A percentile compares a stretch with the other conserved stretches of the same genome.
These are phyloP conservation scores for Aciculosporium take DNA, from an alignment of 2,329 filamentous ascomycete genomes.

Conservation along the genomic window DNA sequence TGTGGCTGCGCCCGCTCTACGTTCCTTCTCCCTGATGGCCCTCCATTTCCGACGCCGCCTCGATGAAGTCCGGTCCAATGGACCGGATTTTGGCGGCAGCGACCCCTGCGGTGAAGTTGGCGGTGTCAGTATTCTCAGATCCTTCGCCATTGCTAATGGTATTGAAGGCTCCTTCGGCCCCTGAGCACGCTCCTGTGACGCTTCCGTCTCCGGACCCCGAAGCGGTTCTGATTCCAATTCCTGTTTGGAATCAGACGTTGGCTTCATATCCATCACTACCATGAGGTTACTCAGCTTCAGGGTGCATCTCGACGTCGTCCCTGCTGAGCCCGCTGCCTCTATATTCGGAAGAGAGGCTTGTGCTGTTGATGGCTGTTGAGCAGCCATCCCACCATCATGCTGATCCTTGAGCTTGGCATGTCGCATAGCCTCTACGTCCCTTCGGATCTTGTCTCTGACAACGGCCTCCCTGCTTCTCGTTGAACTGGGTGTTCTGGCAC, in stretches of 20 bases:
- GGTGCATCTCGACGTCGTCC: background rate
- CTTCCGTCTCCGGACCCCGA: background rate
- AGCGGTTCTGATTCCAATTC: background rate
- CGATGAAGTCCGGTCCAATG: slow-evolving; percentile 17
- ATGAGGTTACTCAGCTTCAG: slow-evolving; percentile 23
- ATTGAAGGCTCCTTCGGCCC: background rate
- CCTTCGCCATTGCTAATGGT: background rate
- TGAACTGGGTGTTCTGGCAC: slow-evolving; percentile 10
- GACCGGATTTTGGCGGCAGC: slow-evolving; percentile 12
- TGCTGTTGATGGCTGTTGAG: background rate
- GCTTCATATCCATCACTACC: slow-evolving; percentile 24
- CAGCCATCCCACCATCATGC: background rate
- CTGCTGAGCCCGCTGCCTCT: background rate
- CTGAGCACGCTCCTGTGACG: background rate
- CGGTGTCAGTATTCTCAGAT: slow-evolving; percentile 15
- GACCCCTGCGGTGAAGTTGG: slow-evolving; percentile 17
- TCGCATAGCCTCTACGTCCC: slow-evolving; percentile 23
- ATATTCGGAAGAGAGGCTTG: background rate
- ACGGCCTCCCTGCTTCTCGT: slow-evolving; percentile 21
- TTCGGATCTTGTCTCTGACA: slow-evolving; percentile 25
- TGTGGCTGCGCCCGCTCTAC: slow-evolving; percentile 11
- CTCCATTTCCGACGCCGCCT: slow-evolving; percentile 22
- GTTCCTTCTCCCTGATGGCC: slow-evolving; percentile 15
- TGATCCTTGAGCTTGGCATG: slow-evolving; percentile 12
- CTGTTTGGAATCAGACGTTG: slow-evolving; percentile 11